A percentile compares a stretch with the other conserved stretches of the same genome.
These are phyloP conservation scores for Zygnema cylindricum DNA, from an alignment of 139 green algal species.

Conservation along the genomic window DNA sequence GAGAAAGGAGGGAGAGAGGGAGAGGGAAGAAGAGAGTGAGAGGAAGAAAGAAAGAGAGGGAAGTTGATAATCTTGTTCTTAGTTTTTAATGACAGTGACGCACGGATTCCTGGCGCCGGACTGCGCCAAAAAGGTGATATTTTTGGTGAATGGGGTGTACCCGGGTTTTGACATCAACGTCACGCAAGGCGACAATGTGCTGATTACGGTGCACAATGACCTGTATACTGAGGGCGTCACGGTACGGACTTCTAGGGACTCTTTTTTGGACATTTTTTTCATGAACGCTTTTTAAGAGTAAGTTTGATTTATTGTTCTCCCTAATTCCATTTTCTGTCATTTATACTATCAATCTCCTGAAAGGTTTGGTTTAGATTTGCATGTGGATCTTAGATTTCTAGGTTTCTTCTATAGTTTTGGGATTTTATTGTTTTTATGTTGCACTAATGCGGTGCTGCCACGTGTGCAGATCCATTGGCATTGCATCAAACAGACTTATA, in stretches of 20 bases:
- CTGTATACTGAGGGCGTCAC: conserved; percentile 16
- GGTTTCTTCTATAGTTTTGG: too few relatives aligned
- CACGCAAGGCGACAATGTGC: not conserved
- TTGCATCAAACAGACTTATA: conserved; percentile 1
- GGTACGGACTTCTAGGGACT: not conserved
- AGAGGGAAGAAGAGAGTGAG: too few relatives aligned
- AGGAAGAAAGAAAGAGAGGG: too few relatives aligned
- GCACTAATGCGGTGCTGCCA: not conserved
- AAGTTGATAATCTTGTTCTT: too few relatives aligned
- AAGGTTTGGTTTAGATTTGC: too few relatives aligned
- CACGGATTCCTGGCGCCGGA: conserved; percentile 28
- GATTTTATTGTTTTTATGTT: too few relatives aligned
- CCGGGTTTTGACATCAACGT: conserved; percentile 25
- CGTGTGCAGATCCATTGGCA: conserved; percentile 38
- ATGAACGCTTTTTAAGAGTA: not conserved
- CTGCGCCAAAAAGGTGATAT: conserved; percentile 21
- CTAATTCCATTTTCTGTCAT: too few relatives aligned
- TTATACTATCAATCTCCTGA: too few relatives aligned
- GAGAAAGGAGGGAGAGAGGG: too few relatives aligned
- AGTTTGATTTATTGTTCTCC: too few relatives aligned
- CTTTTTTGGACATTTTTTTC: not conserved
- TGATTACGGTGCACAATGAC: conserved; percentile 19
- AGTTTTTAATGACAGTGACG: too few relatives aligned
- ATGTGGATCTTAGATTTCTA: too few relatives aligned
- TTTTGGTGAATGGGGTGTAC: conserved; percentile 13